Base-by-base conservation (phyloP, 345 rosid genomes). In the Nasturtium officinale region DNA sequence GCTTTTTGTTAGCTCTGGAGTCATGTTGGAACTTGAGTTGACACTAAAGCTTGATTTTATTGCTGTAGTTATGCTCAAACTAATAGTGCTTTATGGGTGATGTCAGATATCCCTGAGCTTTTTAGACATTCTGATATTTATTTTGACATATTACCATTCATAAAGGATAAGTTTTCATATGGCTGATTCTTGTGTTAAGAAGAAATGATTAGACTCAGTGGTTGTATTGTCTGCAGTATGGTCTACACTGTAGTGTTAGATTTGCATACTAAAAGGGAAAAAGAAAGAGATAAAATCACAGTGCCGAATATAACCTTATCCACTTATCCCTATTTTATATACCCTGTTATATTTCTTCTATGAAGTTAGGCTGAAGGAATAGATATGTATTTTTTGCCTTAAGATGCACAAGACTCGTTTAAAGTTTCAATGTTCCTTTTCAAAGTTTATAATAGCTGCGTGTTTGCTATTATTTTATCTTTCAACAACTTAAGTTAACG, bases 11-110 rank as follows among this genome's bases (percentile, higher is more conserved):
- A 69, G 52, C 46, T 55, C 40, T 57, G 29, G 46, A 63, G 67
- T 58, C 43, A 35, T 77, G 76, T 71, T 50, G 62, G 76, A 77
- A 69, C 51, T 32, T 69, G 65, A 68, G 42, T 21, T 75, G 74
- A 75, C 63, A 48, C 48, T 23, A 61, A 33, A 75, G 67, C 54
- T 64, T 77, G 72, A 71, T 70, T 71, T 70, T 72, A 71, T 64
- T 30, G 48, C 30, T 77, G 62, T 77, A 63, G 72, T 63, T 69
- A 62, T 18, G 46, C 65, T 25, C 35, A 68, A 42, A 52, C 63
- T 61, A 23, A 23, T 37, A 9, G 15, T 25, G 25, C 61, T 58
- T 47, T 57, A 37, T 48, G 43, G 20, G 50, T 37, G 58, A 25
- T 73, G 46, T 64, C 71, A 45, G 38, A 56, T 56, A 28, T 35